Evolutionary conservation across 2,329 filamentous ascomycete genomes (phyloP).

Genomic region (Ascochyta rabiei): DNA sequence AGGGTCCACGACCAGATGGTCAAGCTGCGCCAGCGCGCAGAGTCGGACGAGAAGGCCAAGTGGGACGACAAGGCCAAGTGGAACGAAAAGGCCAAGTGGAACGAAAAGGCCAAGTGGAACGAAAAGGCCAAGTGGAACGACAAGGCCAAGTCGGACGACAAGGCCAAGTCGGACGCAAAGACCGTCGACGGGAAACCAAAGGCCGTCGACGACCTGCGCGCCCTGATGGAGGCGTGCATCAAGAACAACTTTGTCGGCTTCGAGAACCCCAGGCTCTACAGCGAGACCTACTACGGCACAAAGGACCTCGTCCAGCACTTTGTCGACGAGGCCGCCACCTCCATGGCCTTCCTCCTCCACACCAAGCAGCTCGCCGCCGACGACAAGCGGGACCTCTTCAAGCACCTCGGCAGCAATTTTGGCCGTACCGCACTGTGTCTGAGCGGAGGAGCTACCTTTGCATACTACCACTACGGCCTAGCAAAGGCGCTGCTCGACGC

Average conservation of each 20-base stretch:
- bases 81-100: too few relatives aligned
- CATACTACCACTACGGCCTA: conserved; percentile 96
- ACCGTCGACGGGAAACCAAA: conserved; percentile 43
- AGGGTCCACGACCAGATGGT: conserved; percentile 78
- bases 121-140: too few relatives aligned
- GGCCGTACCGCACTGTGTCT: conserved; percentile 91
- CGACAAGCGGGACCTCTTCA: conserved; percentile 82
- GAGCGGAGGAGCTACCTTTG: conserved; percentile 91
- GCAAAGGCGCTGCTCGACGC: conserved; percentile 88
- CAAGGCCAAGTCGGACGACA: too few relatives aligned
- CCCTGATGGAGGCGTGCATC: conserved; percentile 84
- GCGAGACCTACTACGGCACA: conserved; percentile 97
- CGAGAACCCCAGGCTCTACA: conserved; percentile 93
- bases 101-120: too few relatives aligned
- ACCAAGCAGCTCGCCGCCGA: conserved; percentile 71
- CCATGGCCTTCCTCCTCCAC: conserved; percentile 70
- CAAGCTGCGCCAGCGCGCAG: conserved; percentile 61
- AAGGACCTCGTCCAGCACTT: conserved; percentile 92
- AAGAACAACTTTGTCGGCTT: conserved; percentile 98
- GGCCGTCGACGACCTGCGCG: conserved; percentile 75
- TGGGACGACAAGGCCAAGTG: too few relatives aligned
- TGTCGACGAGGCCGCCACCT: conserved; percentile 78
- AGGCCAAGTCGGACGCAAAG: conserved; percentile 29
- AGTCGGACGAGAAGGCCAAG: conserved; percentile 66
- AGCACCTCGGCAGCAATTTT: conserved; percentile 86